Evolutionary conservation across 148 eudicot genomes (phyloP), one percentile per base, ranked within the genome.

Genomic region (Chenopodium album): DNA sequence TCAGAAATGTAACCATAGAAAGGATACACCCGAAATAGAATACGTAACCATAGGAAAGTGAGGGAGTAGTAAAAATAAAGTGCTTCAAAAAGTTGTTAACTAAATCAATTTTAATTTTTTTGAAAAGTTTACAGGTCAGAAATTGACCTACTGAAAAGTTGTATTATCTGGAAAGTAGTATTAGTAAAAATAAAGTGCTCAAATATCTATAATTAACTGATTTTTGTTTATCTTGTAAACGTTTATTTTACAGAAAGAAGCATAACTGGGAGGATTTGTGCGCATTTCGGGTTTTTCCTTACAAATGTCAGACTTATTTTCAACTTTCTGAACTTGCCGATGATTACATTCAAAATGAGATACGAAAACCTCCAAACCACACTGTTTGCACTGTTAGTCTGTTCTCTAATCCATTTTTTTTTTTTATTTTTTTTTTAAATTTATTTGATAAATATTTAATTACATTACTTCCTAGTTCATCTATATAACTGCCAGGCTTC

Each of bases 331-430:
- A 96, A 85, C 93, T 96, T 81, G 80, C 37, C 26, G 99, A 96
- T 84, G 94, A 96, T 77, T 90, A 91, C 87, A 89, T 96, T 87
- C 95, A 96, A 79, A 79, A 92, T 82, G 99, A 91, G 86, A 96
- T 94, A 76, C 88, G 81, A 82, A 94, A 89, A 76, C 89, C 91
- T 65, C 79, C 88, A 7, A 84, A 76, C 77, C 90, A 74, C 84
- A 80, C 78, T 81, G 83, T 83, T 84, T 94, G 98, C 87, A 85
- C 84, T 74, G 98, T 95, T 81, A 71, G 92, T 82, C 52, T 66
- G 52, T 64, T 73, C 66, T 16, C 59, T 46, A 10, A 44, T 31
- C 32, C 2, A 1, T 31, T 2, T 1, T 31, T 1, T 31, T 31
- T 31, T 31, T 31, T 31, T 31, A 1, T 31, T 1, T 63, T 60